Conservation (phyloP, 1,284 basidiomycete genomes). For the Trametes sp. region DNA sequence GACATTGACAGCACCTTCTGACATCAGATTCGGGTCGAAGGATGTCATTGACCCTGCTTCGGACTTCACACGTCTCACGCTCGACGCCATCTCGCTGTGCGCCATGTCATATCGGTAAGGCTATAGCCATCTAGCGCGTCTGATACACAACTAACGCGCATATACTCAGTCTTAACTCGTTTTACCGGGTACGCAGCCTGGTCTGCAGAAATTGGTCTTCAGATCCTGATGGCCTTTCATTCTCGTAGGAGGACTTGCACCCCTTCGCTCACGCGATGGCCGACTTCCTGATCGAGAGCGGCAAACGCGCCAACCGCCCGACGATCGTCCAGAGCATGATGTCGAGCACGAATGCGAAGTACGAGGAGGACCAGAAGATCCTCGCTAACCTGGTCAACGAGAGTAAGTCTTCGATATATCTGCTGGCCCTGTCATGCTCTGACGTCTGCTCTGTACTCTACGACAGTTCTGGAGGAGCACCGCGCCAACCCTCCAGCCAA, state of each 20-base stretch:
- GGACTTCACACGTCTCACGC: conserved; percentile 56
- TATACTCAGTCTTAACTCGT: conserved; percentile 36
- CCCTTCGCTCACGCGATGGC: conserved; percentile 53
- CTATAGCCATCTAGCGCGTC: background rate
- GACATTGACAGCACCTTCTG: no score
- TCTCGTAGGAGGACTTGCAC: conserved; percentile 43
- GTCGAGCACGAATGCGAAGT: conserved; percentile 46
- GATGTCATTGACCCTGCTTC: conserved; percentile 51
- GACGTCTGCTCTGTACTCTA: no score
- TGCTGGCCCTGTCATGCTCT: no score
- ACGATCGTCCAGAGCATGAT: conserved; percentile 47
- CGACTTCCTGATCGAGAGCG: conserved; percentile 50
- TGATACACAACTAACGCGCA: background rate
- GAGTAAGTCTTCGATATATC: conserved; percentile 38
- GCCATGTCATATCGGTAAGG: conserved; percentile 52
- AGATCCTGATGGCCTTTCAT: no score
- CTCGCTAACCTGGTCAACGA: conserved; percentile 49
- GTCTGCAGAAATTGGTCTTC: no score
- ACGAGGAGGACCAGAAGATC: conserved; percentile 47
- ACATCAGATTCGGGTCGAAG: conserved; percentile 51
- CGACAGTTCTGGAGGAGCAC: conserved; percentile 49
- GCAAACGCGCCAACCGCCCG: conserved; percentile 45
- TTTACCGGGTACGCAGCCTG: conserved; percentile 28
- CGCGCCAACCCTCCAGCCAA: conserved; percentile 45
- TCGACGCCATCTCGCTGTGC: conserved; percentile 54